Evolutionary conservation across 225 moss, liverwort and hornwort species (phyloP), one percentile per base, ranked within the genome.

Genomic region (Pleurozium schreberi): DNA sequence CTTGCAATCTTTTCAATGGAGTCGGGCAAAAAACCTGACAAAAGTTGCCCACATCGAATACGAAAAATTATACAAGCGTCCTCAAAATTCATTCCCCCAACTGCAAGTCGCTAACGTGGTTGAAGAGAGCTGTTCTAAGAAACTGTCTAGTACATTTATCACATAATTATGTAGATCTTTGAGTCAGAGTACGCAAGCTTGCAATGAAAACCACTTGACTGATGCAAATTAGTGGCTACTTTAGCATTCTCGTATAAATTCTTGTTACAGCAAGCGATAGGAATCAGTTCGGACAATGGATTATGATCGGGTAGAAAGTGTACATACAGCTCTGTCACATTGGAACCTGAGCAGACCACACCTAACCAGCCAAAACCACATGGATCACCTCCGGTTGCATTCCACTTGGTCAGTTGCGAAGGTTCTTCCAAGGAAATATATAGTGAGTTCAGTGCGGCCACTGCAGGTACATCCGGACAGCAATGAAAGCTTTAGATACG

Each of bases 341-440:
- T 93, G 40, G 90, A 52, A 82, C 90, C 94, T 64, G 85, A 67
- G 91, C 95, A 96, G 75, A 91, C 88, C 71, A 96, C 93, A 55
- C 96, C 96, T 76, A 93, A 91, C 96, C 95, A 96, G 64, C 71
- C 83, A 84, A 85, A 90, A 87, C 89, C 89, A 89, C 96, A 96
- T 83, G 95, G 96, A 95, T 95, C 95, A 69, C 95, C 95, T 87
- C 94, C 95, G 83, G 89, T 93, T 90, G 91, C 74, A 84, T 92
- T 95, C 96, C 95, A 96, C 78, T 66, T 50, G 57, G 92, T 93
- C 78, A 94, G 66, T 90, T 94, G 93, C 49, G 91, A 85, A 60
- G 94, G 93, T 87, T 89, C 86, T 84, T 91, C 81, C 47, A 94
- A 88, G 78, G 91, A 89, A 64, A 52, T 78, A 52, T 88, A 94